Percentiles rank a stretch among this genome's conserved stretches.
Conservation (phyloP, 2,329 filamentous ascomycete species). For the Ophiostoma perfectum region DNA sequence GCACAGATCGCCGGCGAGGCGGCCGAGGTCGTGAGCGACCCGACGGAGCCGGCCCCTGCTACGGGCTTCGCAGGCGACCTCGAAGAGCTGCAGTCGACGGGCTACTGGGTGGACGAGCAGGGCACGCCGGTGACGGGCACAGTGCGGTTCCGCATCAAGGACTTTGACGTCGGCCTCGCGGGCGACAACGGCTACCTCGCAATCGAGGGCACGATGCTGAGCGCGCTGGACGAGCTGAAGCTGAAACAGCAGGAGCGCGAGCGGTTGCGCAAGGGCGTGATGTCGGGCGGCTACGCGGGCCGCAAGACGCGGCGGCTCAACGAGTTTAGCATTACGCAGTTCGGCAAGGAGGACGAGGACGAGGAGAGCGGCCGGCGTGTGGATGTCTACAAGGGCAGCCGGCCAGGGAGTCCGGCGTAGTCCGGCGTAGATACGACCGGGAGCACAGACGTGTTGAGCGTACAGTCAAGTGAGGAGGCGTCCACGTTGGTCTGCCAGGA, state of each 20-base stretch:
- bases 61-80: not conserved
- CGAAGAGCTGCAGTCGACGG: constrained; percentile 46
- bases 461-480: too few species aligned
- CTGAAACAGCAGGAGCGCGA: constrained; percentile 52
- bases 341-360: constrained; percentile 43
- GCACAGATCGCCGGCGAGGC: constrained; percentile 11
- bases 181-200: constrained; percentile 74
- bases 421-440: too few species aligned
- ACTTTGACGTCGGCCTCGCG: constrained; percentile 75
- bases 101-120: constrained; percentile 68
- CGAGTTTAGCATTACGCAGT: constrained; percentile 55
- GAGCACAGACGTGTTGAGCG: too few species aligned
- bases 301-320: constrained; percentile 36
- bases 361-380: constrained; percentile 36
- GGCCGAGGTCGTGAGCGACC: constrained; percentile 5
- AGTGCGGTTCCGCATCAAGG: constrained; percentile 71
- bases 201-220: constrained; percentile 82
- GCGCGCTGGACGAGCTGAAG: constrained; percentile 58
- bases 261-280: constrained; percentile 36
- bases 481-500: too few species aligned
- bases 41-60: not conserved
- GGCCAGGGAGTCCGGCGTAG: constrained; percentile 30
- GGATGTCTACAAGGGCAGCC: constrained; percentile 35
- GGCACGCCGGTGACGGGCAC: constrained; percentile 66
- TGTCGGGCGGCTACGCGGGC: constrained; percentile 31